Conservation (phyloP, 768 basidiomycete genomes). For the Tubosaeta sp. region DNA sequence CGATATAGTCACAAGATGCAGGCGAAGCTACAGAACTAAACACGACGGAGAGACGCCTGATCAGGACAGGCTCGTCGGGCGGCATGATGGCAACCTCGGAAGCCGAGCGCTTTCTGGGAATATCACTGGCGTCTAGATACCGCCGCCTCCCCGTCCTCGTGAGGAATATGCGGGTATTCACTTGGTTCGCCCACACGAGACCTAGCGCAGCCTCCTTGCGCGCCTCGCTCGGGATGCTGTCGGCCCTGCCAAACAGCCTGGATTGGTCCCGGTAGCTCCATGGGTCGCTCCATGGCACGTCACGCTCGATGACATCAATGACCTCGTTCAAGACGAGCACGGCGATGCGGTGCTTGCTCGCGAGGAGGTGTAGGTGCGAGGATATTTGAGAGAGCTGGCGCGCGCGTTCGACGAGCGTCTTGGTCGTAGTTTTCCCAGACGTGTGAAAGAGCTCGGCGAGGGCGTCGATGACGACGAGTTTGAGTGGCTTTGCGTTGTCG, state of each 20-base stretch:
- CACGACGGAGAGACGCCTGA: conserved; percentile 72
- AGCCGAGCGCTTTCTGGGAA: conserved; percentile 22
- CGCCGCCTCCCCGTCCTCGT: conserved; percentile 69
- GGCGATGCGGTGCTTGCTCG: conserved; percentile 58
- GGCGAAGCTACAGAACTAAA: conserved; percentile 65
- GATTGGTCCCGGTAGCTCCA: conserved; percentile 70
- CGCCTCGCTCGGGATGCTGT: conserved; percentile 52
- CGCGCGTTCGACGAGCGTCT: conserved; percentile 69
- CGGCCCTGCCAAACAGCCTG: conserved; percentile 68
- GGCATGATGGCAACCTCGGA: conserved; percentile 6
- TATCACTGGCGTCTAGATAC: conserved; percentile 40
- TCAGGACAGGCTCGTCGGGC: conserved; percentile 42
- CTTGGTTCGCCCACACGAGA: conserved; percentile 90
- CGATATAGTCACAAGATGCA: conserved; percentile 69
- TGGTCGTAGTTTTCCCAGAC: conserved; percentile 51
- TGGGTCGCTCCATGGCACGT: conserved; percentile 13
- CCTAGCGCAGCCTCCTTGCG: conserved; percentile 81
- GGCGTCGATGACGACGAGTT: conserved; percentile 82
- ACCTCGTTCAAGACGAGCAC: conserved; percentile 90
- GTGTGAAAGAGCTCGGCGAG: conserved; percentile 82
- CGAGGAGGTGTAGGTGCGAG: conserved; percentile 65
- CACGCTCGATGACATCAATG: conserved; percentile 62
- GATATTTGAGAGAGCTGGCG: conserved; percentile 66
- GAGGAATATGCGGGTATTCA: conserved; percentile 83
- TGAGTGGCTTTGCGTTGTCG: conserved; percentile 52